Evolutionary conservation across 352 stramenopile species (phyloP).

Genomic region (Globisporangium mamillatum): DNA sequence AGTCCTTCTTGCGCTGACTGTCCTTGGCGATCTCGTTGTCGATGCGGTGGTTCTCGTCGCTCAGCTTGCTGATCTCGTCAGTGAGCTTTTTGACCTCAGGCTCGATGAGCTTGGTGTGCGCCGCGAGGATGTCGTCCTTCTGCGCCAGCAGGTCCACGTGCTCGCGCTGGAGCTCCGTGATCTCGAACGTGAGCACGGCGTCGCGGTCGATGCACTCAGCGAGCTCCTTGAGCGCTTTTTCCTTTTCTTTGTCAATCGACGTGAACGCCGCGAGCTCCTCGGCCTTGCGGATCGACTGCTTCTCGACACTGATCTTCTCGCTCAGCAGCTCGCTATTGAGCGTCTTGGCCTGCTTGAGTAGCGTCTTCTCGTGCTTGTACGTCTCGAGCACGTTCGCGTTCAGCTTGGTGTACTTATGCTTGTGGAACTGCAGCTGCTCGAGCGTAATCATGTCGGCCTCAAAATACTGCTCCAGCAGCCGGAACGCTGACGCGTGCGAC

Average conservation of each 20-base stretch:
- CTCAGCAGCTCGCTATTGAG: conserved; percentile 82
- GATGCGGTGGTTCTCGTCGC: conserved; percentile 64
- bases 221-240: conserved; percentile 73
- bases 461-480: conserved; percentile 80
- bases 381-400: conserved; percentile 69
- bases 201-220: conserved; percentile 77
- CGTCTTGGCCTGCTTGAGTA: conserved; percentile 78
- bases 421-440: conserved; percentile 77
- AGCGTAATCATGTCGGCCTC: conserved; percentile 82
- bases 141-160: conserved; percentile 65
- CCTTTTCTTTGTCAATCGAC: conserved; percentile 78
- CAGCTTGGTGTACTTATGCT: conserved; percentile 74
- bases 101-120: conserved; percentile 82
- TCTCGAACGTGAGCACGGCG: conserved; percentile 83
- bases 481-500: conserved; percentile 65
- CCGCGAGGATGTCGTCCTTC: conserved; percentile 71
- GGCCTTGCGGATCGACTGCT: conserved; percentile 82
- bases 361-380: conserved; percentile 79
- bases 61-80: conserved; percentile 58
- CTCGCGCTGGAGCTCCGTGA: conserved; percentile 84
- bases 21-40: conserved; percentile 76
- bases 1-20: conserved; percentile 56
- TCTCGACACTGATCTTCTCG: conserved; percentile 86
- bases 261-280: conserved; percentile 74
- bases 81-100: conserved; percentile 78